Evolutionary conservation across 768 basidiomycete genomes (phyloP).

Genomic region (Rickenella mellea): DNA sequence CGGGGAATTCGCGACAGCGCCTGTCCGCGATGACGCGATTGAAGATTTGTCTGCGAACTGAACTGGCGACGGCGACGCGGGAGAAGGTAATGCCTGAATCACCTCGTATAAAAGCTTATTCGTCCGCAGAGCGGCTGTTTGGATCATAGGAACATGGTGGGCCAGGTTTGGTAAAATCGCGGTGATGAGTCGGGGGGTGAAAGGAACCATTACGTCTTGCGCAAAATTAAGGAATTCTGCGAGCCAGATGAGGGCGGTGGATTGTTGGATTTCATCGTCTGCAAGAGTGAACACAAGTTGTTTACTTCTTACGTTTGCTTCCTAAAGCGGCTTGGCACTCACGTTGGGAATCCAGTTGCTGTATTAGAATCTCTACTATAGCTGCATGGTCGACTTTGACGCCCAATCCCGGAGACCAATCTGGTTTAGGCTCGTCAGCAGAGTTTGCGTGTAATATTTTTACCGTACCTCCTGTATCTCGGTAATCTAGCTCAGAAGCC

Average conservation of each 20-base stretch:
- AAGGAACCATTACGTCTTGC: constrained; percentile 87
- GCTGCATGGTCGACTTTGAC: constrained; percentile 86
- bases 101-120: constrained; percentile 80
- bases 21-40: constrained; percentile 20
- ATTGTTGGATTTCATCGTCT: constrained; percentile 95
- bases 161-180: constrained; percentile 93
- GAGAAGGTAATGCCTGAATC: constrained; percentile 76
- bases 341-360: constrained; percentile 81
- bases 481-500: constrained; percentile 43
- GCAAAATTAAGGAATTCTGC: constrained; percentile 83
- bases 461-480: constrained; percentile 54
- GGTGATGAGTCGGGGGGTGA: constrained; percentile 86
- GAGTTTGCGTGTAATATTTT: not conserved
- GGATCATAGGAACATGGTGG: constrained; percentile 83
- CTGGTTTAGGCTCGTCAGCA: constrained; percentile 29
- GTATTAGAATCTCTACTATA: constrained; percentile 87
- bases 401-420: constrained; percentile 91
- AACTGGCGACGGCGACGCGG: constrained; percentile 36
- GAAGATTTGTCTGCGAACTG: constrained; percentile 19
- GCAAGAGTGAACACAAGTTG: constrained; percentile 1
- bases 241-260: constrained; percentile 89
- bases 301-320: not conserved
- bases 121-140: constrained; percentile 74
- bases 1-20: constrained; percentile 39
- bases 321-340: constrained; percentile 19